phyloP scores from a whole-genome alignment of 179 eudicot species.

The Sideroxylon spinosum region DNA sequence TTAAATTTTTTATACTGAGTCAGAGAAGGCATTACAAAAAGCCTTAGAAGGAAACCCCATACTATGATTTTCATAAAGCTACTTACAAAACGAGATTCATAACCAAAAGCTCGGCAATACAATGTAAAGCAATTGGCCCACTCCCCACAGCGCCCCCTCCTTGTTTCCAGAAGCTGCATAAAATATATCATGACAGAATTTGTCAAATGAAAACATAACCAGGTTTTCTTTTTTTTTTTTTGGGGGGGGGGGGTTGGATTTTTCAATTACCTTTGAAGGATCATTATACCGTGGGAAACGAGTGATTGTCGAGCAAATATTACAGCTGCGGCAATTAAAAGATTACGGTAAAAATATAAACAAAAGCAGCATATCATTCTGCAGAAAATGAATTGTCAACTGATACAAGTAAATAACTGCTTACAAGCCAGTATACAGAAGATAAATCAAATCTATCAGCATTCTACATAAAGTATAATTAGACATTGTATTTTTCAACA shows the following conservation, averaged over 20 bases:
- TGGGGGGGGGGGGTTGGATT: no score
- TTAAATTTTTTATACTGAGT: not conserved
- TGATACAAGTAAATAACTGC: not conserved
- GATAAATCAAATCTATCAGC: not conserved
- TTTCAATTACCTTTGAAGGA: conserved; percentile 61
- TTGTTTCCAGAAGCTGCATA: conserved; percentile 88
- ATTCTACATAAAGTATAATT: not conserved
- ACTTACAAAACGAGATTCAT: conserved; percentile 86
- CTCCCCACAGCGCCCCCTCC: conserved; percentile 97
- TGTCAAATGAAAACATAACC: conserved; percentile 18
- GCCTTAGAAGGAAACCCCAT: not conserved
- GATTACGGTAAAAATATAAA: not conserved
- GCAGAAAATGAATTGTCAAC: not conserved
- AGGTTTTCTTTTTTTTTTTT: not conserved
- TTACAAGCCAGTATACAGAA: not conserved
- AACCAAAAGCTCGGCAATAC: conserved; percentile 91
- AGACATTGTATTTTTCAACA: not conserved
- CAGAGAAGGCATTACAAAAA: not conserved
- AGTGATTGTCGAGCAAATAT: conserved; percentile 56
- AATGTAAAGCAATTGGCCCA: conserved; percentile 99
- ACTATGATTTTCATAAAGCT: not conserved
- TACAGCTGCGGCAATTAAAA: conserved; percentile 56
- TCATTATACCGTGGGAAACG: conserved; percentile 96
- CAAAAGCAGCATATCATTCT: not conserved
- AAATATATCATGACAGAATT: conserved; percentile 15